These are phyloP conservation scores for Agrocybe chaxingu DNA, from an alignment of 768 basidiomycete species.

Conservation along the genomic window DNA sequence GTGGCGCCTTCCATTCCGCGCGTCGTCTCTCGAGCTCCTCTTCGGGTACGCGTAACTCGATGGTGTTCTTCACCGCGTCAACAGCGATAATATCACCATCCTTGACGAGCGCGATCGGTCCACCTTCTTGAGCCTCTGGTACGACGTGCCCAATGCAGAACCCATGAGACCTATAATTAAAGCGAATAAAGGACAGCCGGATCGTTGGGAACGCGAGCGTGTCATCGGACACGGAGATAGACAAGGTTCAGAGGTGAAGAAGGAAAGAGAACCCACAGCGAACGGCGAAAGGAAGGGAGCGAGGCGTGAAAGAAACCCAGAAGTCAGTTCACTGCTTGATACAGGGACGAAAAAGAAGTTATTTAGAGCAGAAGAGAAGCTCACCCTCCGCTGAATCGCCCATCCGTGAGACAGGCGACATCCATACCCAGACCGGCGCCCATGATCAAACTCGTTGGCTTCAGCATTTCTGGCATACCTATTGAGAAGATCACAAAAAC, in stretches of 20 bases:
- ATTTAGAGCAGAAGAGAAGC: slow-evolving; percentile 25
- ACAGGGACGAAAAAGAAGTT: slow-evolving; percentile 5
- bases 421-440: slow-evolving; percentile 95
- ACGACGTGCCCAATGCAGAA: slow-evolving; percentile 98
- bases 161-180: slow-evolving; percentile 76
- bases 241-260: too few species aligned
- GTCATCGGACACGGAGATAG: too few species aligned
- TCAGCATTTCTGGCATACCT: slow-evolving; percentile 99
- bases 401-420: slow-evolving; percentile 96
- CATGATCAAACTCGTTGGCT: slow-evolving; percentile 97
- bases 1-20: slow-evolving; percentile 76
- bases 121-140: slow-evolving; percentile 92
- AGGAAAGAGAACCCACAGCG: too few species aligned
- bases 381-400: slow-evolving; percentile 96
- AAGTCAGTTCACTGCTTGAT: neutral
- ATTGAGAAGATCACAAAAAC: slow-evolving; percentile 15
- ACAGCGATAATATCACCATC: slow-evolving; percentile 88
- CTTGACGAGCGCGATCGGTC: slow-evolving; percentile 85
- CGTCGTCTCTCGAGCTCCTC: slow-evolving; percentile 77
- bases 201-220: too few species aligned
- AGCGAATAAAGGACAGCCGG: too few species aligned
- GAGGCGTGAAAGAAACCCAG: slow-evolving; percentile 8
- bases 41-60: slow-evolving; percentile 72
- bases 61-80: slow-evolving; percentile 83
- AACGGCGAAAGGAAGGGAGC: too few species aligned